Evolutionary conservation across 148 eudicot species (phyloP).

Genomic region (Fagopyrum tataricum): DNA sequence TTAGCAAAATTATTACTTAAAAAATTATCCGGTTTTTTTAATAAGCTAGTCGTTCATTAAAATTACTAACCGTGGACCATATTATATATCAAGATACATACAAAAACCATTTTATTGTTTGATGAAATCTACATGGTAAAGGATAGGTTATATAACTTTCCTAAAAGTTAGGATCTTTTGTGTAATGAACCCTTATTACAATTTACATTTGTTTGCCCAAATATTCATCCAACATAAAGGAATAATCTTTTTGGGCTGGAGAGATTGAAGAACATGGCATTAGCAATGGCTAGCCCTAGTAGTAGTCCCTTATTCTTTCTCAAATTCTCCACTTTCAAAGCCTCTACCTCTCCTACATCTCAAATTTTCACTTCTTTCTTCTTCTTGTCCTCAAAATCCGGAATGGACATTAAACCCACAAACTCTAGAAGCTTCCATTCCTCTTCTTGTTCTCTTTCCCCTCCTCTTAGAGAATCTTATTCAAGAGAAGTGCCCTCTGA

Average conservation of each 20-base stretch:
- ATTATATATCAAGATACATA: too few relatives aligned
- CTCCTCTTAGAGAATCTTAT: conserved; percentile 16
- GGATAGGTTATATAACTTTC: too few relatives aligned
- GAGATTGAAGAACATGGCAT: neutral
- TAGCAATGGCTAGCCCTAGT: conserved; percentile 9
- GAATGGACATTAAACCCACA: conserved; percentile 4
- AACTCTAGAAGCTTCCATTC: conserved; percentile 6
- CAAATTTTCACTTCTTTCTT: conserved; percentile 1
- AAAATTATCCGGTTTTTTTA: too few relatives aligned
- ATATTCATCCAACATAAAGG: neutral
- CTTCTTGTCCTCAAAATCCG: conserved; percentile 9
- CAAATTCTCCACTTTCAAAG: conserved; percentile 2
- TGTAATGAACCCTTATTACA: too few relatives aligned
- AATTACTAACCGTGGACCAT: too few relatives aligned
- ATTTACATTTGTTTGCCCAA: too few relatives aligned
- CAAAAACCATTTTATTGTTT: too few relatives aligned
- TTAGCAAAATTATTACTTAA: too few relatives aligned
- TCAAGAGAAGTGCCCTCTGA: conserved; percentile 15
- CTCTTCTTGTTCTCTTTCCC: conserved; percentile 26
- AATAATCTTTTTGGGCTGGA: conserved; percentile 1
- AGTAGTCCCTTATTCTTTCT: neutral
- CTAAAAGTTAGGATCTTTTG: too few relatives aligned
- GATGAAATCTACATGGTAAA: too few relatives aligned
- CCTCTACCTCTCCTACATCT: neutral
- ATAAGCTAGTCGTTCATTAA: too few relatives aligned